Evolutionary conservation across 2,329 filamentous ascomycete species (phyloP).

Genomic region (Pseudogymnoascus sp.): DNA sequence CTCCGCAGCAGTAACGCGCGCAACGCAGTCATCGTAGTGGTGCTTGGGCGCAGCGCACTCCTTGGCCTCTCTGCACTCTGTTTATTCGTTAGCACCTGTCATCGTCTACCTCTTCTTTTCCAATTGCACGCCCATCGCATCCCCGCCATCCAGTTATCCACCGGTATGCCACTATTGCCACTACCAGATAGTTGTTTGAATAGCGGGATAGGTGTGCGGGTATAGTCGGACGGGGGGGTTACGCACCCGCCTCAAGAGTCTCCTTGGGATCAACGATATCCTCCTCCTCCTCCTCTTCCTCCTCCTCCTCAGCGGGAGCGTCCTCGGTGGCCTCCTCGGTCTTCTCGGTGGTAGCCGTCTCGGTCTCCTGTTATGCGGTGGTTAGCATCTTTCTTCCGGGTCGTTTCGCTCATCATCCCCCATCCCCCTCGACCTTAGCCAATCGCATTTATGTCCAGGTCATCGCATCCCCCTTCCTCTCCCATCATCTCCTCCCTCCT

Average conservation of each 20-base stretch:
- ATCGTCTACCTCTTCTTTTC: background rate
- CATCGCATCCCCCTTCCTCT: background rate
- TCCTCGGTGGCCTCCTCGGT: slow-evolving; percentile 36
- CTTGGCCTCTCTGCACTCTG: slow-evolving; percentile 84
- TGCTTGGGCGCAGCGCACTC: slow-evolving; percentile 85
- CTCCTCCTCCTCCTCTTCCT: slow-evolving; percentile 60
- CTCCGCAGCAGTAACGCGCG: slow-evolving; percentile 65
- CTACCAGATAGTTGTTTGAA: background rate
- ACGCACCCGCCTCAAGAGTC: slow-evolving; percentile 83
- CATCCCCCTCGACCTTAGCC: background rate
- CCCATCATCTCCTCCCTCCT: background rate
- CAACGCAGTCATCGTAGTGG: slow-evolving; percentile 96
- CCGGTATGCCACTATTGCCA: background rate
- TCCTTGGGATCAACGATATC: slow-evolving; percentile 82
- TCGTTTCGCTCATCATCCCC: background rate
- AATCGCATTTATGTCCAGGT: background rate
- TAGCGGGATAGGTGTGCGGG: background rate
- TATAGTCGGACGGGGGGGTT: background rate
- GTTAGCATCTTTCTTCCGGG: background rate
- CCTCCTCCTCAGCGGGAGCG: slow-evolving; percentile 41
- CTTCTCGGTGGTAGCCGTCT: slow-evolving; percentile 30
- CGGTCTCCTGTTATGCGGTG: background rate
- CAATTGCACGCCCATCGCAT: background rate
- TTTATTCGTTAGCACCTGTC: slow-evolving; percentile 21
- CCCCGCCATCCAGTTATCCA: too few relatives aligned